Conservation (phyloP, 805 yeast genomes). For the Saturnispora zaruensis region DNA sequence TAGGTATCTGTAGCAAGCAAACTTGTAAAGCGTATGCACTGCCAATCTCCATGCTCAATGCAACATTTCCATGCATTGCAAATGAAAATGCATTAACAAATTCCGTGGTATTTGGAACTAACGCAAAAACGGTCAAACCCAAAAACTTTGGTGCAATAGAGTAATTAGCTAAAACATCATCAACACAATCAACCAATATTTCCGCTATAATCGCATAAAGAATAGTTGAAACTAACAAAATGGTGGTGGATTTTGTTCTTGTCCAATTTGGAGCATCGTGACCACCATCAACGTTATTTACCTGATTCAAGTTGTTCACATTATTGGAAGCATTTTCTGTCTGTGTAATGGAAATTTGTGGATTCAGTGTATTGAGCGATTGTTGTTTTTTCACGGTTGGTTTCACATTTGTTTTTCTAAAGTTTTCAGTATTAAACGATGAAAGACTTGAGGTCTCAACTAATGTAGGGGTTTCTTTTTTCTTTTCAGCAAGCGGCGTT, state of each 20-base stretch:
- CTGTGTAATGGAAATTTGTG: neutral
- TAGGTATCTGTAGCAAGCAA: constrained; percentile 86
- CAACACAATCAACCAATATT: constrained; percentile 86
- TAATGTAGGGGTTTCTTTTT: constrained; percentile 10
- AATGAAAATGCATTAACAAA: constrained; percentile 94
- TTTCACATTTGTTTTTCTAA: constrained; percentile 4
- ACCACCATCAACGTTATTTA: constrained; percentile 40
- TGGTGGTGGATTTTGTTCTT: constrained; percentile 69
- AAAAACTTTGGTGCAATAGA: constrained; percentile 87
- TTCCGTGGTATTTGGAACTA: constrained; percentile 96
- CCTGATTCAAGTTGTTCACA: constrained; percentile 4
- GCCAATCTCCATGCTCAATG: constrained; percentile 95
- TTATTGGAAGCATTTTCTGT: constrained; percentile 3
- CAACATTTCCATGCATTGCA: constrained; percentile 93
- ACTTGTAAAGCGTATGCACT: constrained; percentile 96
- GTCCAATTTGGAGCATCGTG: constrained; percentile 99
- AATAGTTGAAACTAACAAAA: constrained; percentile 74
- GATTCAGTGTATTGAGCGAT: constrained; percentile 3
- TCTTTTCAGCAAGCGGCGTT: constrained; percentile 40
- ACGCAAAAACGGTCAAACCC: constrained; percentile 89
- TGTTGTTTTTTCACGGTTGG: constrained; percentile 6
- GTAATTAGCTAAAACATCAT: constrained; percentile 65
- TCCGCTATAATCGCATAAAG: constrained; percentile 92
- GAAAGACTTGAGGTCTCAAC: constrained; percentile 21
- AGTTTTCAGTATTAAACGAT: constrained; percentile 17